Evolutionary conservation across 306 rosid species (phyloP).

Genomic region (Castanea crenata): DNA sequence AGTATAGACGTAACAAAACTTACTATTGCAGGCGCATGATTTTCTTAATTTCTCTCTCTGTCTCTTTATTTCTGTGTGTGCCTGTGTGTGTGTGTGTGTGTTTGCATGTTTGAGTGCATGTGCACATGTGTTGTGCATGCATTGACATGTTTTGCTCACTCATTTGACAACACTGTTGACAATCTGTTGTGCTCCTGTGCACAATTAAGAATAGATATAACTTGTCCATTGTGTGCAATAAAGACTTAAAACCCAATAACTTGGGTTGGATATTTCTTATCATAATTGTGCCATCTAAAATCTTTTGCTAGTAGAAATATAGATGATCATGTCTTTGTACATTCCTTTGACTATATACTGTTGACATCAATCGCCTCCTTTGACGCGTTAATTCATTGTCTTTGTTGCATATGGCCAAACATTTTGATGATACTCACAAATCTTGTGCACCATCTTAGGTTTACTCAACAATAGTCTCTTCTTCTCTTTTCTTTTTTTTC

Average conservation of each 20-base stretch:
- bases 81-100: background rate
- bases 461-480: background rate
- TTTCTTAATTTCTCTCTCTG: background rate
- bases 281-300: constrained; percentile 5
- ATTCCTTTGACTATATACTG: background rate
- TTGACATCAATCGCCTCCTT: constrained; percentile 5
- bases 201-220: too few species aligned
- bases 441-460: background rate
- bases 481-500: background rate
- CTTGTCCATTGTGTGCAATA: background rate
- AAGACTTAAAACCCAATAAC: background rate
- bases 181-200: too few species aligned
- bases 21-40: background rate
- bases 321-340: background rate
- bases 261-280: constrained; percentile 3
- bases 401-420: background rate
- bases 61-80: background rate
- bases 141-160: background rate
- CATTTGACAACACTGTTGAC: too few species aligned
- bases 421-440: constrained; percentile 3
- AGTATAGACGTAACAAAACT: background rate
- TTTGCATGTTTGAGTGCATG: too few species aligned
- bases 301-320: background rate
- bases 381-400: background rate
- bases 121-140: background rate